Evolutionary conservation across 179 eudicot species (phyloP).

Genomic region (Sideroxylon spinosum): DNA sequence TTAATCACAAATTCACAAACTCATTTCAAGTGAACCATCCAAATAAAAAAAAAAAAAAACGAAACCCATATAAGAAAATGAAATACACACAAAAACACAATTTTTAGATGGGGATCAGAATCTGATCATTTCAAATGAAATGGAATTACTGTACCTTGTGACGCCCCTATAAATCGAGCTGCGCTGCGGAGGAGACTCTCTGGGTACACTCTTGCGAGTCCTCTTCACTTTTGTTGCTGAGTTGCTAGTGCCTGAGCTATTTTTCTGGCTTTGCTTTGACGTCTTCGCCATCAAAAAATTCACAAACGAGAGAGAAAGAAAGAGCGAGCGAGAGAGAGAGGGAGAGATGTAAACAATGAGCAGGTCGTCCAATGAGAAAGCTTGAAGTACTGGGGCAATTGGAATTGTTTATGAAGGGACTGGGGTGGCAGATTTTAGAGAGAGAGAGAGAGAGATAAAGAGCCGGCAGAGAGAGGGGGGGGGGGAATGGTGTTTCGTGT

Average conservation of each 20-base stretch:
- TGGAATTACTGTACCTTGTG: conserved; percentile 17
- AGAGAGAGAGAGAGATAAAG: conserved; percentile 14
- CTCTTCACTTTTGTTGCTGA: conserved; percentile 32
- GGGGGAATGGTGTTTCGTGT: background rate
- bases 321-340: background rate
- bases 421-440: background rate
- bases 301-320: background rate
- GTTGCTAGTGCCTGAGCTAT: conserved; percentile 13
- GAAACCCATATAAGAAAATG: background rate
- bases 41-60: background rate
- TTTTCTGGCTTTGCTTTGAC: conserved; percentile 25
- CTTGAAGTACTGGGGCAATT: background rate
- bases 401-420: background rate
- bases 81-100: too few relatives aligned
- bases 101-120: too few relatives aligned
- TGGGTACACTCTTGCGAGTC: conserved; percentile 48
- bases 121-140: background rate
- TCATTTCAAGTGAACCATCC: background rate
- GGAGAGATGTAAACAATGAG: background rate
- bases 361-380: conserved; percentile 4
- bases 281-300: conserved; percentile 29
- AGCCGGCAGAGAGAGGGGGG: conserved; percentile 15
- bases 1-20: background rate
- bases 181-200: conserved; percentile 64
- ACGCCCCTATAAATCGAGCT: conserved; percentile 59